A percentile compares a stretch with the other conserved stretches of the same genome.
phyloP scores from a whole-genome alignment of 2,329 filamentous ascomycete genomes.

The Aspergillus ochraceoroseus region DNA sequence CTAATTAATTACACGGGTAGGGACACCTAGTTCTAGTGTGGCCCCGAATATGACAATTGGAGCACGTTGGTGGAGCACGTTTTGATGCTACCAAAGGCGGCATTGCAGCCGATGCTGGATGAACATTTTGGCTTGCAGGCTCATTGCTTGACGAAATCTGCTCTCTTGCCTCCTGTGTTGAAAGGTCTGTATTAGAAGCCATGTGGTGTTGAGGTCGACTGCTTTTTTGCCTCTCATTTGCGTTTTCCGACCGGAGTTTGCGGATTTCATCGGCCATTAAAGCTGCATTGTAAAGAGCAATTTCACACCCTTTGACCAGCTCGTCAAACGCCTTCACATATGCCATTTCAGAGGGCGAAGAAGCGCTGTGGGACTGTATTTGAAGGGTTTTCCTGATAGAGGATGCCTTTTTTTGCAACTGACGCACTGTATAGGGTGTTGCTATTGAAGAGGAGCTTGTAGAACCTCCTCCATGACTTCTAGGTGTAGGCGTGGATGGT shows the following conservation, averaged over 20 bases:
- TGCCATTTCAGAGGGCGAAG: neutral
- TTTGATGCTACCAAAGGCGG: too few relatives aligned
- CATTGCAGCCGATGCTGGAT: too few relatives aligned
- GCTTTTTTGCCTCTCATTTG: constrained; percentile 1
- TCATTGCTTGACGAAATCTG: too few relatives aligned
- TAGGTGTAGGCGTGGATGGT: constrained; percentile 4
- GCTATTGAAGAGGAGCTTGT: constrained; percentile 3
- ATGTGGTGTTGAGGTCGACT: too few relatives aligned
- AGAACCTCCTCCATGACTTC: neutral
- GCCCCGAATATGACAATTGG: neutral
- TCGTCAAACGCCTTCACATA: too few relatives aligned
- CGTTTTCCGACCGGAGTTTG: neutral
- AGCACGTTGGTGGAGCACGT: neutral
- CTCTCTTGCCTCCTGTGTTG: too few relatives aligned
- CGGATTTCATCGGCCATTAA: neutral
- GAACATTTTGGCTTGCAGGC: too few relatives aligned
- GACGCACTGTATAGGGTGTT: constrained; percentile 8
- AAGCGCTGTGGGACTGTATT: constrained; percentile 3
- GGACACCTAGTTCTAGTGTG: neutral
- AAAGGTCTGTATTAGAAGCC: too few relatives aligned
- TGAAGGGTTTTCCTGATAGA: constrained; percentile 6
- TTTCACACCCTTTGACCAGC: constrained; percentile 1
- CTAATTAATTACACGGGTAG: neutral
- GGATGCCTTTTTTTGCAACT: constrained; percentile 8
- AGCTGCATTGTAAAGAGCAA: neutral